A percentile compares a stretch with the other conserved stretches of the same genome.
Evolutionary conservation across 2,329 filamentous ascomycete genomes (phyloP).

Genomic region (Neonectria magnoliae): DNA sequence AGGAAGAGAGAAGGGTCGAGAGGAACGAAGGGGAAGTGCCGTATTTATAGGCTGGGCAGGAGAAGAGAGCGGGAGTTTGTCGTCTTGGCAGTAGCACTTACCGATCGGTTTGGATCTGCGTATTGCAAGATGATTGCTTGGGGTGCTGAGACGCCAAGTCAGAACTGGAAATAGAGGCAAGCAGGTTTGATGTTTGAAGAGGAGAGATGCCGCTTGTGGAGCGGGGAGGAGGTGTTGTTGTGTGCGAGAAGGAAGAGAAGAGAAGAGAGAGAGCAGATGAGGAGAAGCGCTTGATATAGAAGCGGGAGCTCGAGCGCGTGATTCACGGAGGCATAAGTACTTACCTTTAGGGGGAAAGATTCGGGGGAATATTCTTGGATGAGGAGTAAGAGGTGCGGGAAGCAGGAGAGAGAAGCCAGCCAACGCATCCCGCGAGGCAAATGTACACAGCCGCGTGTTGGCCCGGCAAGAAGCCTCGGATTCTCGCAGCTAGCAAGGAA

Average conservation of each 20-base stretch:
- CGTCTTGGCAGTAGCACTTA: constrained; percentile 16
- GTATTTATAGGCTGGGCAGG: constrained; percentile 9
- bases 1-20: background rate
- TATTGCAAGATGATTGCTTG: constrained; percentile 1
- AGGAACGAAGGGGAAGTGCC: constrained; percentile 1
- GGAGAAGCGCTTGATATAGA: constrained; percentile 18
- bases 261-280: constrained; percentile 5
- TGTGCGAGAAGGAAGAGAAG: constrained; percentile 23
- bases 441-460: background rate
- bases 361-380: background rate
- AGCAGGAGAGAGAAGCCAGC: background rate
- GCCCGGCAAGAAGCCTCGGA: background rate
- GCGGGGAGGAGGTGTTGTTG: constrained; percentile 7
- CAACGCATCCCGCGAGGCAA: background rate
- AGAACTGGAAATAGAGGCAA: constrained; percentile 10
- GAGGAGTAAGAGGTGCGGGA: background rate
- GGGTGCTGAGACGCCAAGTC: constrained; percentile 11
- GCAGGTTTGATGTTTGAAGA: constrained; percentile 2
- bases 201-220: constrained; percentile 19
- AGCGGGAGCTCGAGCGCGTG: constrained; percentile 2
- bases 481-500: background rate
- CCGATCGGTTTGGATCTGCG: constrained; percentile 6
- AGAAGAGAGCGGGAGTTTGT: background rate
- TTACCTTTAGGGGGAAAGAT: background rate
- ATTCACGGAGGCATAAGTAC: constrained; percentile 27